phyloP scores from a whole-genome alignment of 2,329 filamentous ascomycete genomes.

The Penicillium paneum region DNA sequence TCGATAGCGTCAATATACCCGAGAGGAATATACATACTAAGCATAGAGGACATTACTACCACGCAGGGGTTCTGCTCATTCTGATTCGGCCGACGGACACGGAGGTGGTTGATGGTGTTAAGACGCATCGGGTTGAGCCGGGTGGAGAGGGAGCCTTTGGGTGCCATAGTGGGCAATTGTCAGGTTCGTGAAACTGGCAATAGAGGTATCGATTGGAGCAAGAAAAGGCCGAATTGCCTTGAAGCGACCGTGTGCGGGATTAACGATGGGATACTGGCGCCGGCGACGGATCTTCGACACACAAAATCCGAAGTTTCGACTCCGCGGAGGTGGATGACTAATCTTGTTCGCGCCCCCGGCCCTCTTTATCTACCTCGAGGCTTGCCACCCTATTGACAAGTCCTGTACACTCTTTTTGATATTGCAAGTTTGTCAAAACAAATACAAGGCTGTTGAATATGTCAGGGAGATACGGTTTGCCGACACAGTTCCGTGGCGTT shows the following conservation, averaged over 20 bases:
- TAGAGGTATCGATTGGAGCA: not conserved
- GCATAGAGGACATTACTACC: constrained; percentile 62
- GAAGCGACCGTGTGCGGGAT: constrained; percentile 11
- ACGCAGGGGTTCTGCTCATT: constrained; percentile 63
- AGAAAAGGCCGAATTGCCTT: constrained; percentile 3
- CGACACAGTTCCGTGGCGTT: constrained; percentile 15
- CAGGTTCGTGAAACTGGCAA: not conserved
- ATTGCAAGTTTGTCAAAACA: too few species aligned
- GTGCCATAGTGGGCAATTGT: constrained; percentile 37
- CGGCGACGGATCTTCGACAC: constrained; percentile 11
- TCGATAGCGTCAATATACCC: not conserved
- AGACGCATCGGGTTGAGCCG: constrained; percentile 46
- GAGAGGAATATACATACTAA: constrained; percentile 51
- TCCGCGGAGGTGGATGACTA: constrained; percentile 37
- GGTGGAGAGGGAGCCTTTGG: constrained; percentile 43
- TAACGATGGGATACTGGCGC: constrained; percentile 8
- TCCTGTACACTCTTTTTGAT: not conserved
- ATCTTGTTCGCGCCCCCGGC: constrained; percentile 5
- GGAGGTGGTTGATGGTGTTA: constrained; percentile 53
- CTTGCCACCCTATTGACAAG: constrained; percentile 9
- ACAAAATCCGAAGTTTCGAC: constrained; percentile 24
- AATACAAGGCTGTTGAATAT: constrained; percentile 11
- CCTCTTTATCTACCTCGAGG: not conserved
- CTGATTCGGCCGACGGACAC: constrained; percentile 62
- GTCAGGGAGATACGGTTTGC: constrained; percentile 18